Percentiles rank a stretch among this genome's conserved stretches.
phyloP scores from a whole-genome alignment of 2,329 filamentous ascomycete species.

The Cladosporium sphaerospermum region DNA sequence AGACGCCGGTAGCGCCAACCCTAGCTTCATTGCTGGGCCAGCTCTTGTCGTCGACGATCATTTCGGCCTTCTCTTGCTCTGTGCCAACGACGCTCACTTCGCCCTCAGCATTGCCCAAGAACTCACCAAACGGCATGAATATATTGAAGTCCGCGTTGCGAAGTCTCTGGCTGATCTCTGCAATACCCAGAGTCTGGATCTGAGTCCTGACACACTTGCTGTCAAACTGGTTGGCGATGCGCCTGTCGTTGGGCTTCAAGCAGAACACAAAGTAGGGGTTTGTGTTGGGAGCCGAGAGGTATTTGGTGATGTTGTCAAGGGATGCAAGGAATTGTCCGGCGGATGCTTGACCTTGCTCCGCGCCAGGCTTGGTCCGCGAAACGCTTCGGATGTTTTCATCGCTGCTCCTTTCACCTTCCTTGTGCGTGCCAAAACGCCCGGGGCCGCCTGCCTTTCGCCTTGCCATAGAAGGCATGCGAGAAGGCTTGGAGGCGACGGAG shows the following conservation, averaged over 20 bases:
- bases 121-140: conserved; percentile 93
- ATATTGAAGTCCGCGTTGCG: conserved; percentile 91
- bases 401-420: conserved; percentile 39
- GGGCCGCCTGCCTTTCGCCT: conserved; percentile 62
- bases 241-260: conserved; percentile 90
- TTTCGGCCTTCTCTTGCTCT: conserved; percentile 84
- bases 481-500: conserved; percentile 90
- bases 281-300: conserved; percentile 71
- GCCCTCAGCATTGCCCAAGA: conserved; percentile 78
- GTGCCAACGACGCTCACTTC: conserved; percentile 84
- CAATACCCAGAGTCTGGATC: conserved; percentile 90
- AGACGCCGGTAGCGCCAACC: conserved; percentile 86
- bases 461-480: conserved; percentile 88
- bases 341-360: conserved; percentile 67
- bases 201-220: conserved; percentile 96
- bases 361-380: conserved; percentile 33
- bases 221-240: conserved; percentile 97
- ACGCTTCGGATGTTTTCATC: conserved; percentile 34
- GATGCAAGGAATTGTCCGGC: conserved; percentile 87
- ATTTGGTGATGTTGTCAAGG: conserved; percentile 84
- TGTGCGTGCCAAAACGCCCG: conserved; percentile 39
- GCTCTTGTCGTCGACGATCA: conserved; percentile 82
- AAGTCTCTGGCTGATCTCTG: conserved; percentile 89
- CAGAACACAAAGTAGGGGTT: conserved; percentile 98
- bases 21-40: conserved; percentile 91